Evolutionary conservation across 2,329 filamentous ascomycete genomes (phyloP).

Genomic region (Penicillium sclerotiorum): DNA sequence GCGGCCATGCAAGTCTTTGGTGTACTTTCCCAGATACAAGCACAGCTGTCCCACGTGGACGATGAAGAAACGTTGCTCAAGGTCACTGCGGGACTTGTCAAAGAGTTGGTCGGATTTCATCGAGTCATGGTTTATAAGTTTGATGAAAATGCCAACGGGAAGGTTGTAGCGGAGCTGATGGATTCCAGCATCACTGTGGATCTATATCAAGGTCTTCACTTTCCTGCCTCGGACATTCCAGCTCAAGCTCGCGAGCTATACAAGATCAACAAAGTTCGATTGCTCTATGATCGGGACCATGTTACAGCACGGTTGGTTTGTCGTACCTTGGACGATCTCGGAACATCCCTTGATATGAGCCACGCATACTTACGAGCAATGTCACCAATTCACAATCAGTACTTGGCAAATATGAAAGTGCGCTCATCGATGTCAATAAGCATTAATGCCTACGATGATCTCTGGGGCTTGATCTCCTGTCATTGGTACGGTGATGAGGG

Average conservation of each 20-base stretch:
- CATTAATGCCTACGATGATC: slow-evolving; percentile 78
- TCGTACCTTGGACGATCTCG: slow-evolving; percentile 67
- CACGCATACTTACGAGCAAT: slow-evolving; percentile 77
- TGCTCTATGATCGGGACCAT: slow-evolving; percentile 82
- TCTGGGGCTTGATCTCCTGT: slow-evolving; percentile 88
- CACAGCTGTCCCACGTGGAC: slow-evolving; percentile 68
- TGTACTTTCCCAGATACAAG: slow-evolving; percentile 88
- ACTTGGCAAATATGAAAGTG: slow-evolving; percentile 84
- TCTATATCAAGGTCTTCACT: slow-evolving; percentile 83
- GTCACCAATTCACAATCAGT: slow-evolving; percentile 89
- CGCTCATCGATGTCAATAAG: slow-evolving; percentile 95
- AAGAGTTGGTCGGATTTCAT: slow-evolving; percentile 87
- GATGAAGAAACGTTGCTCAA: slow-evolving; percentile 75
- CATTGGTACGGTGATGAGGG: slow-evolving; percentile 80
- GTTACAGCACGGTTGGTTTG: slow-evolving; percentile 81
- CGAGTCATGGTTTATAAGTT: slow-evolving; percentile 95
- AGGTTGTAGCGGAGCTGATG: slow-evolving; percentile 84
- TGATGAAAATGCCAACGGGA: slow-evolving; percentile 77
- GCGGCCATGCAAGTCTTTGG: slow-evolving; percentile 92
- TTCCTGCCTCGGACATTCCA: slow-evolving; percentile 84
- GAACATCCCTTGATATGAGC: slow-evolving; percentile 74
- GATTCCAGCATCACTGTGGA: slow-evolving; percentile 81
- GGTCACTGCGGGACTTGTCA: slow-evolving; percentile 79
- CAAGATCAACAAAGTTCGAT: slow-evolving; percentile 83
- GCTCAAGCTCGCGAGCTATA: slow-evolving; percentile 84